phyloP scores from a whole-genome alignment of 2,329 filamentous ascomycete species.

The Colletotrichum paranaense region DNA sequence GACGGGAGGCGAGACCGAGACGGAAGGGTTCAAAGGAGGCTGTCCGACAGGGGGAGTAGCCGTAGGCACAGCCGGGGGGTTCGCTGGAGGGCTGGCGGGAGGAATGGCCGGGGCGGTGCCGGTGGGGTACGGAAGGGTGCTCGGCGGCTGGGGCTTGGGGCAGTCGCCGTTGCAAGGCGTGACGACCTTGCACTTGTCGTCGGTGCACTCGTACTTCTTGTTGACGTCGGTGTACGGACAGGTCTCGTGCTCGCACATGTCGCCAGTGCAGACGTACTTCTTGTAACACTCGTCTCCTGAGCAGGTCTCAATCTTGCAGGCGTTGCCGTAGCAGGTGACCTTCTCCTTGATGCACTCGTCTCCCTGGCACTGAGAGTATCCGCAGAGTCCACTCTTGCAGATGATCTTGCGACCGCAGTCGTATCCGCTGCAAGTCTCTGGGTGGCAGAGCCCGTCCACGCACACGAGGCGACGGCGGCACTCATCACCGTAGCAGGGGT shows the following conservation, averaged over 20 bases:
- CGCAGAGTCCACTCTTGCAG: conserved; percentile 20
- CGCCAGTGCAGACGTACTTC: conserved; percentile 39
- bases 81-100: neutral
- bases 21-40: too few species aligned
- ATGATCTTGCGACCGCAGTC: conserved; percentile 26
- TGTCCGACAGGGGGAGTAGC: too few species aligned
- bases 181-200: conserved; percentile 44
- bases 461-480: conserved; percentile 45
- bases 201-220: conserved; percentile 49
- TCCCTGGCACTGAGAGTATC: conserved; percentile 19
- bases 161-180: conserved; percentile 45
- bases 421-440: conserved; percentile 31
- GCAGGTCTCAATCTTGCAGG: conserved; percentile 46
- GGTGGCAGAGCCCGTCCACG: conserved; percentile 32
- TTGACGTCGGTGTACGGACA: conserved; percentile 38
- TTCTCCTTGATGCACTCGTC: conserved; percentile 26
- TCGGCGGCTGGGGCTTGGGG: conserved; percentile 39
- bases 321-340: conserved; percentile 25
- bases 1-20: too few species aligned
- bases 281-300: conserved; percentile 41
- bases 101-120: too few species aligned
- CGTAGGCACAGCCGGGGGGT: neutral
- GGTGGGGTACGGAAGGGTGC: neutral
- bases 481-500: conserved; percentile 47
- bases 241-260: conserved; percentile 40